These are phyloP conservation scores for Chrysopogon serrulatus DNA, from an alignment of 176 grass and related monocot genomes.

Conservation along the genomic window DNA sequence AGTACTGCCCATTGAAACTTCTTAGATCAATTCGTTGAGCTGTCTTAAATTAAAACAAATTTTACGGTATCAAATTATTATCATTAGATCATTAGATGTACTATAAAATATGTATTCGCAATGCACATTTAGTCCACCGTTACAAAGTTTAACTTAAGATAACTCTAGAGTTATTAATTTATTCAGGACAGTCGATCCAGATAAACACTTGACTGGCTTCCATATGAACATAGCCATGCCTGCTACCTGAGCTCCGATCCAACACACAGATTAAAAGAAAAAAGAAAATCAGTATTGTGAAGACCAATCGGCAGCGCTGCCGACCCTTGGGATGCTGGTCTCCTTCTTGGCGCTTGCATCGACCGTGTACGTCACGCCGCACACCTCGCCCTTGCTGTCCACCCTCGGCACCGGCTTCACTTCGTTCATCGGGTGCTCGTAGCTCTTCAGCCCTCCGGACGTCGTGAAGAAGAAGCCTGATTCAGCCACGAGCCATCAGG, in stretches of 20 bases:
- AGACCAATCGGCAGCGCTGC: slow-evolving; percentile 73
- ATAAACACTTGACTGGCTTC: not conserved
- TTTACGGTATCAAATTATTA: too few species aligned
- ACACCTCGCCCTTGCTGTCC: slow-evolving; percentile 76
- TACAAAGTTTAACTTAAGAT: too few species aligned
- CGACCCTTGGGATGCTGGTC: slow-evolving; percentile 52
- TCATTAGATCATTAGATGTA: too few species aligned
- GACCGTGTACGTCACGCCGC: slow-evolving; percentile 58
- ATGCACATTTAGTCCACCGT: too few species aligned
- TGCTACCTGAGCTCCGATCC: not conserved
- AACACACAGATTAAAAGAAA: not conserved
- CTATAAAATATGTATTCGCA: too few species aligned
- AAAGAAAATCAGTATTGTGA: slow-evolving; percentile 30
- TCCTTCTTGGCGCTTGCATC: slow-evolving; percentile 64
- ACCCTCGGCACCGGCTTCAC: slow-evolving; percentile 67
- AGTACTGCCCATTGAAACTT: too few species aligned
- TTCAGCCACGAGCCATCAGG: not conserved
- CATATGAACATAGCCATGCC: not conserved
- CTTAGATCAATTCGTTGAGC: too few species aligned
- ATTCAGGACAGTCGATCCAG: not conserved
- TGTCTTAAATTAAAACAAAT: too few species aligned
- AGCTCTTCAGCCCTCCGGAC: slow-evolving; percentile 61
- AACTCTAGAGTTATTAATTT: too few species aligned
- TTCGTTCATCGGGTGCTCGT: slow-evolving; percentile 78
- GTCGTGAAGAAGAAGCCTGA: slow-evolving; percentile 88